These are phyloP conservation scores for Tricholoma sp. DNA, from an alignment of 768 basidiomycete genomes.

Conservation along the genomic window DNA sequence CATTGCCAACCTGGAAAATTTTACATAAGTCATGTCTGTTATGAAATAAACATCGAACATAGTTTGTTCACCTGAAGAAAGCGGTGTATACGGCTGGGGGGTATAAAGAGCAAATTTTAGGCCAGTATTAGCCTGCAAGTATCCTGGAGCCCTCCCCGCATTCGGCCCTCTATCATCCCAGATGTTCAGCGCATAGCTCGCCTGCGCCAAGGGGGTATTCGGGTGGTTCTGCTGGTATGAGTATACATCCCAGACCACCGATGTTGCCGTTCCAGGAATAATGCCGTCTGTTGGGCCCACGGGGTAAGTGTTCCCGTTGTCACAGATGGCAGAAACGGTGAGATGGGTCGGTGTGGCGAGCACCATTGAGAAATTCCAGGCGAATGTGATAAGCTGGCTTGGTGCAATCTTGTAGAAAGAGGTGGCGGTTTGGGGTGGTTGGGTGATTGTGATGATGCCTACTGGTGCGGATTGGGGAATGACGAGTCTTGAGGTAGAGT, in stretches of 20 bases:
- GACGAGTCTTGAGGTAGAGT: slow-evolving; percentile 8
- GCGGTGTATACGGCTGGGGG: slow-evolving; percentile 64
- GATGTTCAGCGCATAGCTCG: slow-evolving; percentile 73
- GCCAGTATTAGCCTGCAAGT: slow-evolving; percentile 61
- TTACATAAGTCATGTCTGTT: background rate
- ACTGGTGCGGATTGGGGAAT: slow-evolving; percentile 52
- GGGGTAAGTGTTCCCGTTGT: slow-evolving; percentile 86
- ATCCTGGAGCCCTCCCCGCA: slow-evolving; percentile 54
- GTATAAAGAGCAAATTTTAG: slow-evolving; percentile 83
- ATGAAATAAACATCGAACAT: background rate
- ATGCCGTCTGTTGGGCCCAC: slow-evolving; percentile 75
- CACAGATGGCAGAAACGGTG: slow-evolving; percentile 77
- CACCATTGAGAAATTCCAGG: slow-evolving; percentile 82
- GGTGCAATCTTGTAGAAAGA: slow-evolving; percentile 88
- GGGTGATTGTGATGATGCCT: slow-evolving; percentile 67
- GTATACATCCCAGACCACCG: slow-evolving; percentile 77
- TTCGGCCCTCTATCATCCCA: slow-evolving; percentile 76
- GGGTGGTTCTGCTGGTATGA: slow-evolving; percentile 60
- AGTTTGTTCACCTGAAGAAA: slow-evolving; percentile 48
- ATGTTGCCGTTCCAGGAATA: slow-evolving; percentile 64
- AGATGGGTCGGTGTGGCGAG: slow-evolving; percentile 65
- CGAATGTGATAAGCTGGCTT: slow-evolving; percentile 75
- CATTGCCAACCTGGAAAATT: slow-evolving; percentile 49
- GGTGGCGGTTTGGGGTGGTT: slow-evolving; percentile 75
- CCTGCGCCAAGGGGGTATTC: slow-evolving; percentile 65